A percentile compares a stretch with the other conserved stretches of the same genome.
Evolutionary conservation across 2,329 filamentous ascomycete species (phyloP).

Genomic region (Graphium sp.): DNA sequence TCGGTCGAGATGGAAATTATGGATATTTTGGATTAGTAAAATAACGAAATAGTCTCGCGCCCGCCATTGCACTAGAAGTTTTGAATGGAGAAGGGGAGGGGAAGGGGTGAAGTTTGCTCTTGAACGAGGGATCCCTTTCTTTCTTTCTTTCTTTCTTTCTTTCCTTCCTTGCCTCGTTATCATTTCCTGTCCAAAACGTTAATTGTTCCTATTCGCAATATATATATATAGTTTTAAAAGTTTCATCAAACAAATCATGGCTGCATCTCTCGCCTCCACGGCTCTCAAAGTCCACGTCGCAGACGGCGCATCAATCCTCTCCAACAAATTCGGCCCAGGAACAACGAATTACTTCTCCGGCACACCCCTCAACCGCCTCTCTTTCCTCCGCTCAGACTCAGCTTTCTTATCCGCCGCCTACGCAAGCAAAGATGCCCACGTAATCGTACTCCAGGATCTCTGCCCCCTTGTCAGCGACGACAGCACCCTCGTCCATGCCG

Average conservation of each 20-base stretch:
- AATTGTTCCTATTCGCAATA: too few species aligned
- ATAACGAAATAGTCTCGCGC: background rate
- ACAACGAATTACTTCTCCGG: constrained; percentile 74
- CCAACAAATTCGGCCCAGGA: constrained; percentile 63
- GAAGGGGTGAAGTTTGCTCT: background rate
- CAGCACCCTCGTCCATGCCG: constrained; percentile 48
- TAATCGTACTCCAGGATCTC: constrained; percentile 66
- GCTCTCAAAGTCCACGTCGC: constrained; percentile 16
- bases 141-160: constrained; percentile 1
- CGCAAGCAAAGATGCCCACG: constrained; percentile 45
- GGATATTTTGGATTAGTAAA: constrained; percentile 1
- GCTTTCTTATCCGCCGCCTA: constrained; percentile 55
- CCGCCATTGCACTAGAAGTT: background rate
- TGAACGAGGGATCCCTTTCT: background rate
- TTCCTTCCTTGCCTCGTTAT: constrained; percentile 3
- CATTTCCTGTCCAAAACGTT: constrained; percentile 20
- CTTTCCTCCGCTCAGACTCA: constrained; percentile 57
- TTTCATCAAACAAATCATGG: background rate
- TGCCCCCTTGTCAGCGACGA: constrained; percentile 48
- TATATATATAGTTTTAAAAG: too few species aligned
- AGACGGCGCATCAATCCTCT: constrained; percentile 52
- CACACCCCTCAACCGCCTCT: constrained; percentile 61
- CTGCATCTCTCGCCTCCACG: background rate
- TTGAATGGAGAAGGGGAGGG: background rate
- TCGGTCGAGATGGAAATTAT: too few species aligned